A percentile compares a stretch with the other conserved stretches of the same genome.
Conservation (phyloP, 2,329 filamentous ascomycete genomes). For the Ophiostoma himal-ulmi region DNA sequence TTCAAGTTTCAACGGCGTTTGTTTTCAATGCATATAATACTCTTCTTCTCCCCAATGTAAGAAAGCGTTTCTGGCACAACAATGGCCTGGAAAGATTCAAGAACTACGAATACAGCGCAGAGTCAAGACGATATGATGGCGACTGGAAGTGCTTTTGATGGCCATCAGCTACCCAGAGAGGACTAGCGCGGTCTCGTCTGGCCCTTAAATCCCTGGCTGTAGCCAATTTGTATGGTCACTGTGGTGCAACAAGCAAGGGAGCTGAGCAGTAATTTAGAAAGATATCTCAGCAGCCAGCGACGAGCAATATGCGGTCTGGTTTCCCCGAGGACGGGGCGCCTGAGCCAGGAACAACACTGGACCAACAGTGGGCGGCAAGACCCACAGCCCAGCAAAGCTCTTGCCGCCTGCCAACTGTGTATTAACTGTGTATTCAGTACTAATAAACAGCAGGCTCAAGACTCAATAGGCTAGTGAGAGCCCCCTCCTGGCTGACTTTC, state of each 20-base stretch:
- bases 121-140: background rate
- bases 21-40: background rate
- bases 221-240: background rate
- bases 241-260: constrained; percentile 10
- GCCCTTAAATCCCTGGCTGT: constrained; percentile 1
- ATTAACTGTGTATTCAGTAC: background rate
- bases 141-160: background rate
- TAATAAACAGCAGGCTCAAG: background rate
- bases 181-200: constrained; percentile 12
- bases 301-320: constrained; percentile 8
- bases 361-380: constrained; percentile 2
- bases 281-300: background rate
- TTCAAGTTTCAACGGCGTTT: background rate
- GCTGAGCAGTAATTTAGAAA: constrained; percentile 3
- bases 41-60: background rate
- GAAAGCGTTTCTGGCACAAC: background rate
- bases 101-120: no score
- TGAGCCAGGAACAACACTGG: background rate
- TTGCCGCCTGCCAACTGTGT: background rate
- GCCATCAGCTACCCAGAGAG: background rate
- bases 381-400: constrained; percentile 2
- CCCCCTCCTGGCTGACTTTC: constrained; percentile 9
- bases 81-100: background rate
- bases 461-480: constrained; percentile 15
- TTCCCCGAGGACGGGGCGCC: constrained; percentile 22